Percentiles rank a stretch among this genome's conserved stretches.
These are phyloP conservation scores for Priceomyces melissophilus DNA, from an alignment of 805 yeast genomes.

Conservation along the genomic window DNA sequence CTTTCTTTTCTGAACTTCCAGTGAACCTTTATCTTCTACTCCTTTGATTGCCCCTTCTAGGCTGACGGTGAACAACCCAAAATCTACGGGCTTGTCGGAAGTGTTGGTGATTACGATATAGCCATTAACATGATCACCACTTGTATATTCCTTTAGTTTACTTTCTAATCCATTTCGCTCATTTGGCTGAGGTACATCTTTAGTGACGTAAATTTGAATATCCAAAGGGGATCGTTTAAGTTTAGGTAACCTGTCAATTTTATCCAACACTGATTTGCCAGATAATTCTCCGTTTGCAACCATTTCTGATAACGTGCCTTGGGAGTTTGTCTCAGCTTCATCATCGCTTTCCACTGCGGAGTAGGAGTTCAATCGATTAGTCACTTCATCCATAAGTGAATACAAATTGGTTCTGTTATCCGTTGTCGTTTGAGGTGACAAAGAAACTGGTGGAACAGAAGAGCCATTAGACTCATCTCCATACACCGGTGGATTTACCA, in stretches of 20 bases:
- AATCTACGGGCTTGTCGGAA: constrained; percentile 40
- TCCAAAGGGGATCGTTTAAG: constrained; percentile 40
- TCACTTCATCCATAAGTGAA: constrained; percentile 5
- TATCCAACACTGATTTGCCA: constrained; percentile 50
- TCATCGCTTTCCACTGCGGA: constrained; percentile 6
- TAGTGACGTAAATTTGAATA: constrained; percentile 50
- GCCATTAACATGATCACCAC: constrained; percentile 42
- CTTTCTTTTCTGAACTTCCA: constrained; percentile 17
- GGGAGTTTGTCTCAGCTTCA: constrained; percentile 12
- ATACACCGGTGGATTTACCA: constrained; percentile 34
- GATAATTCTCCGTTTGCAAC: constrained; percentile 17
- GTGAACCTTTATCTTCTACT: constrained; percentile 16
- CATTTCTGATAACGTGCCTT: constrained; percentile 5
- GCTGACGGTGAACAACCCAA: constrained; percentile 45
- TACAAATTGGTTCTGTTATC: constrained; percentile 7
- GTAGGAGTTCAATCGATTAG: constrained; percentile 10
- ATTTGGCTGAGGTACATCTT: constrained; percentile 47
- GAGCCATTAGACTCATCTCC: constrained; percentile 29
- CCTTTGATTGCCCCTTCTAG: constrained; percentile 46
- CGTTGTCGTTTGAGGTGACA: constrained; percentile 9
- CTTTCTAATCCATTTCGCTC: constrained; percentile 40
- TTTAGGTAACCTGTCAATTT: constrained; percentile 47
- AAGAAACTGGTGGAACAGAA: constrained; percentile 23
- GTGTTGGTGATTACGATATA: constrained; percentile 47
- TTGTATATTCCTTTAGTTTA: constrained; percentile 40